Base-by-base conservation (phyloP, 176 grass and related monocot genomes). In the Tuctoria greenei region DNA sequence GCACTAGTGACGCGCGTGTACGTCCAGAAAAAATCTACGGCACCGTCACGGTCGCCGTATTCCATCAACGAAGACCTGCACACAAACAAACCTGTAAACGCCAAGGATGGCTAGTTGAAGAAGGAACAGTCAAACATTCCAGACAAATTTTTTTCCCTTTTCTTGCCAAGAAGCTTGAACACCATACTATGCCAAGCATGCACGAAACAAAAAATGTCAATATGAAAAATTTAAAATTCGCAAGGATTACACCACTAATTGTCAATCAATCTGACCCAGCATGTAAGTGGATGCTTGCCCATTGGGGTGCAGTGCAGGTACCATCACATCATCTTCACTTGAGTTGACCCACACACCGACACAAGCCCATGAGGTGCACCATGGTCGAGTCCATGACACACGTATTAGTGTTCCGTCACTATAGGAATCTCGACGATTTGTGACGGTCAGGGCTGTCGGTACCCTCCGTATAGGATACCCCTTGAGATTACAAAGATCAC, bases 331-430 rank as follows among this genome's bases (percentile, higher is more conserved):
- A 70, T 63, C 77, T 69, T 24, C 54, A 72, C n/a, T 76, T 81
- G 64, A 60, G 83, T 81, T 81, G 71, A 81, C n/a, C n/a, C 72
- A 28, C 66, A 77, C 66, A 72, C 59, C 39, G 64, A 57, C 57
- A 49, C 49, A 76, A 59, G 50, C 59, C 66, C 78, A 82, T 50
- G 64, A 76, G 38, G 38, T 31, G 56, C 61, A 51, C 73, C 73
- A 76, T 76, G 73, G 28, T 45, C 34, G 7, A 66, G 46, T 7
- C 69, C 65, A 64, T 86, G 47, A 62, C 57, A 64, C 61, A 65
- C 27, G 51, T 43, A 64, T 10, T 23, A 77, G 0, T 31, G 31
- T 2, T 31, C 31, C 31, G 31, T 37, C n/a, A n/a, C n/a, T n/a
- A n/a, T n/a, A n/a, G n/a, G n/a, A n/a, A n/a, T n/a, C n/a, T n/a